Percentiles rank a stretch among this genome's conserved stretches.
phyloP scores from a whole-genome alignment of 306 rosid genomes.

The Luffa aegyptiaca region DNA sequence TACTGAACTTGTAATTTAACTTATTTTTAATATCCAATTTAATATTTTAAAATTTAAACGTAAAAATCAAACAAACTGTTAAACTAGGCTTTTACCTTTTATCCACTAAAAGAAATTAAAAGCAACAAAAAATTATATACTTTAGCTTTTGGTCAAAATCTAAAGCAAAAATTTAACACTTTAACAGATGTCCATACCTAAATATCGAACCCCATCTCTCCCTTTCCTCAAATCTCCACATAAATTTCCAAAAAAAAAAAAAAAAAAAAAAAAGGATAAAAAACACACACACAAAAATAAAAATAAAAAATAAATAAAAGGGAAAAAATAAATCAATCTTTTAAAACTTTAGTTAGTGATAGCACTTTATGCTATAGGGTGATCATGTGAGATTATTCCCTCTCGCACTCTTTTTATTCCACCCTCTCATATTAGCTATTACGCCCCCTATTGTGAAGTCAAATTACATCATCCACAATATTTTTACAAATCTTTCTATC shows the following conservation, averaged over 20 bases:
- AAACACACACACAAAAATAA: no score
- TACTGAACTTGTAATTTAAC: no score
- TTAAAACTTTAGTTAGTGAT: background rate
- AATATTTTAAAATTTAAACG: background rate
- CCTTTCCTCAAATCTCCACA: background rate
- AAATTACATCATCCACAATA: constrained; percentile 8
- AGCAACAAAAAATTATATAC: background rate
- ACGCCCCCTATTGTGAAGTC: background rate
- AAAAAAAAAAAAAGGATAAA: background rate
- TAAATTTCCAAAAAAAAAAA: background rate
- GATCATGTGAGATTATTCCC: constrained; percentile 9
- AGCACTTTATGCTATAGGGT: background rate
- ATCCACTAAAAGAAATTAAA: background rate
- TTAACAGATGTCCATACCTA: background rate
- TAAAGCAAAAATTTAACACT: background rate
- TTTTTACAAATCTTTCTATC: background rate
- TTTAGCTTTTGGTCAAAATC: background rate
- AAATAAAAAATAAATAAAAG: background rate
- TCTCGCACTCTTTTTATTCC: background rate
- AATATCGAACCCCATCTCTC: background rate
- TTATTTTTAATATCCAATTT: no score
- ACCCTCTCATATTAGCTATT: background rate
- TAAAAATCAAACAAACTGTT: background rate
- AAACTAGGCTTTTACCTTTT: background rate
- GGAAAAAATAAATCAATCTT: background rate